These are phyloP conservation scores for Cystobasidiaceae sp. DNA, from an alignment of 1,284 basidiomycete species.

Conservation along the genomic window DNA sequence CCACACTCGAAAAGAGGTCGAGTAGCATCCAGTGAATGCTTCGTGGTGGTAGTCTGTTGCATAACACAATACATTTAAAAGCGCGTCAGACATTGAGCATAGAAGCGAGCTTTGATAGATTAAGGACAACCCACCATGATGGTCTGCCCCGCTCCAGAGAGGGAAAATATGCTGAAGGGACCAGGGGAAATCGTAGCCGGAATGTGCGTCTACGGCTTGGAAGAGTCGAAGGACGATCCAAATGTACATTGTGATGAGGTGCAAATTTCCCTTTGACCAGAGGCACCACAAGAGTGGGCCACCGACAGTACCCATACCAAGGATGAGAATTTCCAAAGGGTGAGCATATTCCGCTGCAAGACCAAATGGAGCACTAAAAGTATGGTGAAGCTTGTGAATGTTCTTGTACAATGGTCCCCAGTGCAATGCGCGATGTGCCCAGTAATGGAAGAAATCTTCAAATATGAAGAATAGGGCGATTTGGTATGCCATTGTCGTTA, in stretches of 20 bases:
- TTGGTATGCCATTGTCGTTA: slow-evolving; percentile 61
- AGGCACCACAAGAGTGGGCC: slow-evolving; percentile 80
- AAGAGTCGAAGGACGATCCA: slow-evolving; percentile 93
- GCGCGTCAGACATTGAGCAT: too few relatives aligned
- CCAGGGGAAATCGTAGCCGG: slow-evolving; percentile 78
- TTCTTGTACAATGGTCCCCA: slow-evolving; percentile 73
- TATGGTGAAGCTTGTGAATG: slow-evolving; percentile 94
- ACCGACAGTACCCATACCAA: slow-evolving; percentile 49
- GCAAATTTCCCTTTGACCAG: slow-evolving; percentile 59
- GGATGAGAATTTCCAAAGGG: slow-evolving; percentile 50
- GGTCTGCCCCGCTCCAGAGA: slow-evolving; percentile 98
- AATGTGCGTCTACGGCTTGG: slow-evolving; percentile 97
- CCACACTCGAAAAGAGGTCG: slow-evolving; percentile 39
- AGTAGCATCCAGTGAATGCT: slow-evolving; percentile 42
- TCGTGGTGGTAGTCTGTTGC: slow-evolving; percentile 39
- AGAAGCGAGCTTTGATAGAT: too few relatives aligned
- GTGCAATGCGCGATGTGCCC: slow-evolving; percentile 52
- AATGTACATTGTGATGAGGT: slow-evolving; percentile 78
- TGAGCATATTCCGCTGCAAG: slow-evolving; percentile 85
- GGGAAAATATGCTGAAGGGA: slow-evolving; percentile 90
- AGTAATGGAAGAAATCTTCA: slow-evolving; percentile 60
- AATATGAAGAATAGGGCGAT: slow-evolving; percentile 90
- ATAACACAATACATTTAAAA: too few relatives aligned
- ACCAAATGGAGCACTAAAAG: slow-evolving; percentile 94
- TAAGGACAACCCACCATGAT: too few relatives aligned